phyloP scores from a whole-genome alignment of 257 asterid species.

The Solanum verrucosum region DNA sequence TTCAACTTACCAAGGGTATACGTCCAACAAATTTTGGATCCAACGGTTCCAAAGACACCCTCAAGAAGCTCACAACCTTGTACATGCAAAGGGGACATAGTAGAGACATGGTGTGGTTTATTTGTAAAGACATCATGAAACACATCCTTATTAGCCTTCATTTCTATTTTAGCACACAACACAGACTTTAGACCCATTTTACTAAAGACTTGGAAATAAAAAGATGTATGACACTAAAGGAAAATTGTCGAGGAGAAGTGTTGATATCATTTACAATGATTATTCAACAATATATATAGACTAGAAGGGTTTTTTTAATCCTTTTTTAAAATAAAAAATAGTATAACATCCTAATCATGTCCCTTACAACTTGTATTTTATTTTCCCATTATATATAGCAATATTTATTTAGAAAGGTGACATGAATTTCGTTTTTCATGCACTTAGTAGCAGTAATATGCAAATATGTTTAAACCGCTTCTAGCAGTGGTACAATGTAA shows the following conservation, averaged over 20 bases:
- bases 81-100: neutral
- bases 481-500: too few species aligned
- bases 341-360: too few species aligned
- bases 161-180: neutral
- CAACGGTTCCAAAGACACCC: conserved; percentile 1
- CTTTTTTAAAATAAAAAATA: too few species aligned
- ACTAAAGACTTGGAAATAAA: neutral
- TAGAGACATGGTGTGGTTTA: conserved; percentile 11
- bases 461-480: too few species aligned
- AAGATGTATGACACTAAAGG: neutral
- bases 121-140: neutral
- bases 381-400: too few species aligned
- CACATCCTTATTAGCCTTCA: neutral
- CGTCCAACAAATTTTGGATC: conserved; percentile 2
- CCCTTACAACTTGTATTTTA: too few species aligned
- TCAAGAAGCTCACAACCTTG: conserved; percentile 8
- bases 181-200: neutral
- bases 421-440: too few species aligned
- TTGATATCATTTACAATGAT: neutral
- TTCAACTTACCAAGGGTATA: conserved; percentile 3
- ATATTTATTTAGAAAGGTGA: too few species aligned
- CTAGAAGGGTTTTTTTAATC: neutral
- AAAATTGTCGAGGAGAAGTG: neutral
- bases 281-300: neutral
- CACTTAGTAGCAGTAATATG: too few species aligned